Evolutionary conservation across 441 rosid species (phyloP).

Genomic region (Raphanus hybrid): DNA sequence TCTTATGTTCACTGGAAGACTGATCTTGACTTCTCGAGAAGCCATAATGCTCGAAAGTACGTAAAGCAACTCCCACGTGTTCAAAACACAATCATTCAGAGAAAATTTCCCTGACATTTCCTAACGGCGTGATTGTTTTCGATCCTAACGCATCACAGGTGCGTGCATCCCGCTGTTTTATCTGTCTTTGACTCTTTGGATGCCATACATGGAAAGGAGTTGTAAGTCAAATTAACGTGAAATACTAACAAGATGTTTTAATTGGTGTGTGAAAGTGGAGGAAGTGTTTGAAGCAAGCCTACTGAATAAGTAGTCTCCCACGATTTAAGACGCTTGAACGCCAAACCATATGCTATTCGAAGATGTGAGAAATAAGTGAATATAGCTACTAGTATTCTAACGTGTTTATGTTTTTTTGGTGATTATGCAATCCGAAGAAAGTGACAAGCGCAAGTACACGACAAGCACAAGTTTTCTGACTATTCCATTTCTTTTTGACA

Average conservation of each 20-base stretch:
- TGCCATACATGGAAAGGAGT: too few relatives aligned
- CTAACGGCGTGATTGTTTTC: background rate
- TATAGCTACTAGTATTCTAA: conserved; percentile 1
- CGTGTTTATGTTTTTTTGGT: background rate
- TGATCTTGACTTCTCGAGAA: background rate
- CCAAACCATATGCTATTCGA: background rate
- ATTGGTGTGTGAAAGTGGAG: too few relatives aligned
- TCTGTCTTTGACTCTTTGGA: too few relatives aligned
- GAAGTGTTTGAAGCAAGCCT: too few relatives aligned
- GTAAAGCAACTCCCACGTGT: background rate
- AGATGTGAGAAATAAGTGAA: background rate
- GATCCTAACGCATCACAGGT: background rate
- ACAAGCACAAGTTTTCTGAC: background rate
- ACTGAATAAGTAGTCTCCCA: background rate
- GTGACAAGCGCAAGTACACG: background rate
- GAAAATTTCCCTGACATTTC: background rate
- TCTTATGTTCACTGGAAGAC: background rate
- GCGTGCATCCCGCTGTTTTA: too few relatives aligned
- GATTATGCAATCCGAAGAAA: conserved; percentile 15
- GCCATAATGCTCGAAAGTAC: background rate
- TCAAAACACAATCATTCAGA: background rate
- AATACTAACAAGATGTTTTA: too few relatives aligned
- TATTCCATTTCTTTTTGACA: too few relatives aligned
- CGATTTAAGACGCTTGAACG: conserved; percentile 10
- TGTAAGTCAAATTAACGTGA: too few relatives aligned